Conservation (phyloP, 2,329 filamentous ascomycete species). For the Aspergillus ochraceus region DNA sequence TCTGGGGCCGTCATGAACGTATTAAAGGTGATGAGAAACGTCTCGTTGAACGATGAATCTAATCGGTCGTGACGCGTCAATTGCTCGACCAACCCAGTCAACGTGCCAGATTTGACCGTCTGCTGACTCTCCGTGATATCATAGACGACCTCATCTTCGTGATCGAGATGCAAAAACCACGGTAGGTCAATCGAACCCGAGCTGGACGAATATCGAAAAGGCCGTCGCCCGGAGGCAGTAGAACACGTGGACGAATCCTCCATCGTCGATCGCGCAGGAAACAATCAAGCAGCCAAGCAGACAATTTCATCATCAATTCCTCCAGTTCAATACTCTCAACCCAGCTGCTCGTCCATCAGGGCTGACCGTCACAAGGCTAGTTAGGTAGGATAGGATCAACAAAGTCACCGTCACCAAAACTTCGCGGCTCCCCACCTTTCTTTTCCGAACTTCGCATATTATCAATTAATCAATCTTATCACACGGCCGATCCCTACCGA, state of each 20-base stretch:
- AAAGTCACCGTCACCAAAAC: neutral
- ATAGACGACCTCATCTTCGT: constrained; percentile 13
- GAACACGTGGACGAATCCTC: neutral
- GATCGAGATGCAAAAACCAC: constrained; percentile 6
- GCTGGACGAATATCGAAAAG: neutral
- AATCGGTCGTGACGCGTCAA: constrained; percentile 89
- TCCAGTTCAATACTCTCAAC: too few relatives aligned
- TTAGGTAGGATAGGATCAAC: neutral
- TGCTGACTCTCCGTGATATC: constrained; percentile 5
- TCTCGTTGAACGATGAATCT: constrained; percentile 89
- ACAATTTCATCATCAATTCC: neutral
- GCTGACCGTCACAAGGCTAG: too few relatives aligned
- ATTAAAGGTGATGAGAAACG: constrained; percentile 87
- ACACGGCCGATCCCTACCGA: constrained; percentile 2
- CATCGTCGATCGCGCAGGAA: neutral
- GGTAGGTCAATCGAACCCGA: neutral
- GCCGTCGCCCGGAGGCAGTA: too few relatives aligned
- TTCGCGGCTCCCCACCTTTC: neutral
- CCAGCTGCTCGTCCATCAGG: too few relatives aligned
- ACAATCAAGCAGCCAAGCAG: neutral
- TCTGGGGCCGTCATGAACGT: constrained; percentile 86
- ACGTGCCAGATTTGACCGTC: constrained; percentile 56
- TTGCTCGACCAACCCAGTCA: constrained; percentile 86
- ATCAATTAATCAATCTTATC: constrained; percentile 7
- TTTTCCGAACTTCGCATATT: neutral